Evolutionary conservation across 257 asterid species (phyloP).

Genomic region (Paraleonurus japonicus): DNA sequence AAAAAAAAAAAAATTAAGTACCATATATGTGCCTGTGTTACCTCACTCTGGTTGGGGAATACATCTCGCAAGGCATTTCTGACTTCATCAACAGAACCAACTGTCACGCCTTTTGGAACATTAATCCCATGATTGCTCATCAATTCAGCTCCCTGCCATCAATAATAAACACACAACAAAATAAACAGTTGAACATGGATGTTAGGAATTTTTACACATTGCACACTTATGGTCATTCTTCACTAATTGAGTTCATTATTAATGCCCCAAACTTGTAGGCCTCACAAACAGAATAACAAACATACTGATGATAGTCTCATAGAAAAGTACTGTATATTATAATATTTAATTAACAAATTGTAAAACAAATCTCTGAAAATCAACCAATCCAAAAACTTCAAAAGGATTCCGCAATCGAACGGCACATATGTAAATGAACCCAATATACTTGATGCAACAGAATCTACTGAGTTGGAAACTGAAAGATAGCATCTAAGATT

Average conservation of each 20-base stretch:
- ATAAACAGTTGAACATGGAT: neutral
- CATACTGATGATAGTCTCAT: neutral
- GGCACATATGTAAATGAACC: neutral
- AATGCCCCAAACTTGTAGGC: neutral
- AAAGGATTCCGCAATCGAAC: neutral
- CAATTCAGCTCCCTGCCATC: conserved; percentile 68
- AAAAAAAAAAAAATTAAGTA: neutral
- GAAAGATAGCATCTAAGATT: no score
- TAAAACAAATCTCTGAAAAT: neutral
- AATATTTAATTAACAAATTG: neutral
- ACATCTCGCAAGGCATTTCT: conserved; percentile 49
- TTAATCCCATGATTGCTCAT: conserved; percentile 78
- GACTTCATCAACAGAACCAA: conserved; percentile 51
- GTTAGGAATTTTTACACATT: neutral
- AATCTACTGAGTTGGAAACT: neutral
- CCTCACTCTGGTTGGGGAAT: conserved; percentile 61
- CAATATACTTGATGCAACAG: neutral
- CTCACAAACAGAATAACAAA: neutral
- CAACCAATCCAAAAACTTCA: neutral
- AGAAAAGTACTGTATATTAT: neutral
- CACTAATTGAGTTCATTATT: neutral
- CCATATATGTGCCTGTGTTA: neutral
- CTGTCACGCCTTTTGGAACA: conserved; percentile 75
- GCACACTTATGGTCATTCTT: neutral
- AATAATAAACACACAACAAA: neutral